Base-by-base conservation (phyloP, 169 alveolate genomes). In the Plasmodium cynomolgi region DNA sequence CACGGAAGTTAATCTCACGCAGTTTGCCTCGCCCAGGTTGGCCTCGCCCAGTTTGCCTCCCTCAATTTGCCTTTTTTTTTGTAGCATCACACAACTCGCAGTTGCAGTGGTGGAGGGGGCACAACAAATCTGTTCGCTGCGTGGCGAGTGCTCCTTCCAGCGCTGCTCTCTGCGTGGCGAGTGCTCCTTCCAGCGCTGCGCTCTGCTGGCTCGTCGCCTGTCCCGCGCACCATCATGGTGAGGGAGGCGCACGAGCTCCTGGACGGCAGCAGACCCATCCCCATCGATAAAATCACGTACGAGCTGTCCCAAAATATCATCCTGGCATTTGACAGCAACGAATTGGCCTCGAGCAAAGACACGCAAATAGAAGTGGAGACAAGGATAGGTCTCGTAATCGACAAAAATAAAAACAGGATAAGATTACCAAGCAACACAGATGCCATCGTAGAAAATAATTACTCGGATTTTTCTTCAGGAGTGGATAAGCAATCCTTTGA, bases 191-290 rank as follows among this genome's bases (percentile, higher is more conserved):
- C 44, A 3, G 9, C 44, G 44, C 44, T 37, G 44, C 44, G n/a
- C 44, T 4, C 44, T 6, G 44, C 1, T 37, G 44, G 9, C 44
- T 6, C 33, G 15, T 23, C 33, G 26, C 74, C 74, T 13, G 15
- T 7, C 13, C 37, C 26, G 8, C 23, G 41, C 1, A 29, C 50
- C 33, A 90, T 90, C 33, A 90, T 90, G 94, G 94, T 80, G 41
- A 79, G 94, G 77, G 94, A 90, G 39, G 94, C 94, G 44, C 94
- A 90, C 74, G 94, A 90, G 82, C 71, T 90, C 33, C 84, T 90
- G 50, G 94, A 90, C 82, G 94, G 94, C 11, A 90, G 94, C 41
- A 80, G 94, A 81, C 94, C 94, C 11, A 90, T 90, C 73, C 94
- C 94, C 26, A 90, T 90, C 9, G 94, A 90, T 29, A 80, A 80